Evolutionary conservation across 148 eudicot species (phyloP).

Genomic region (Persicaria tinctoria): DNA sequence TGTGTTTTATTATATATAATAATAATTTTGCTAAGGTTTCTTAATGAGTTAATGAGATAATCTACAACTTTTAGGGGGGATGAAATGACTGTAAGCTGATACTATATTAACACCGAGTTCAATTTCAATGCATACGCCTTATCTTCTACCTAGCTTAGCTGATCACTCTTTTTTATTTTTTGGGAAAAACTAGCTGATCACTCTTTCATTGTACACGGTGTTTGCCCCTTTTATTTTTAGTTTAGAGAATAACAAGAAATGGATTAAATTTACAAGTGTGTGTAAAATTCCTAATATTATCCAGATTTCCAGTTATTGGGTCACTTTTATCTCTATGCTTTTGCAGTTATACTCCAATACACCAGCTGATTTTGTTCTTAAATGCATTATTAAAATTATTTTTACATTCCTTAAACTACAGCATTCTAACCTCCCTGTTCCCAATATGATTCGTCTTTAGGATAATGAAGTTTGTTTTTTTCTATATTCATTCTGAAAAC

Average conservation of each 20-base stretch:
- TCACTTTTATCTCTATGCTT: background rate
- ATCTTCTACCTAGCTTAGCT: conserved; percentile 74
- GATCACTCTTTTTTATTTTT: no score
- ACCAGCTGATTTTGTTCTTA: conserved; percentile 90
- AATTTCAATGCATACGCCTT: conserved; percentile 53
- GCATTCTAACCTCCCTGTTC: background rate
- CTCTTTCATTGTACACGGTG: background rate
- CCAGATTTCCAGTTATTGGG: background rate
- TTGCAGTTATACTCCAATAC: conserved; percentile 88
- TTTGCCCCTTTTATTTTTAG: background rate
- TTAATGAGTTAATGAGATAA: no score
- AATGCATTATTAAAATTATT: background rate
- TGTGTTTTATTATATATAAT: no score
- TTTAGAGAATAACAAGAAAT: background rate
- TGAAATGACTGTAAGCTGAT: conserved; percentile 72
- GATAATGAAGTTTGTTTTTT: no score
- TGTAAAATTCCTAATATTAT: background rate
- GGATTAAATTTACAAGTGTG: no score
- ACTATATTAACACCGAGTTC: conserved; percentile 70
- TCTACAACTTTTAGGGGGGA: conserved; percentile 39
- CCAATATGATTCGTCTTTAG: no score
- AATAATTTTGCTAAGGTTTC: no score
- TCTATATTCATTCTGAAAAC: no score
- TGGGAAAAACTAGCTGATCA: no score
- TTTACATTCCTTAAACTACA: background rate